These are phyloP conservation scores for Scorias spongiosa DNA, from an alignment of 2,329 filamentous ascomycete genomes.

Conservation along the genomic window DNA sequence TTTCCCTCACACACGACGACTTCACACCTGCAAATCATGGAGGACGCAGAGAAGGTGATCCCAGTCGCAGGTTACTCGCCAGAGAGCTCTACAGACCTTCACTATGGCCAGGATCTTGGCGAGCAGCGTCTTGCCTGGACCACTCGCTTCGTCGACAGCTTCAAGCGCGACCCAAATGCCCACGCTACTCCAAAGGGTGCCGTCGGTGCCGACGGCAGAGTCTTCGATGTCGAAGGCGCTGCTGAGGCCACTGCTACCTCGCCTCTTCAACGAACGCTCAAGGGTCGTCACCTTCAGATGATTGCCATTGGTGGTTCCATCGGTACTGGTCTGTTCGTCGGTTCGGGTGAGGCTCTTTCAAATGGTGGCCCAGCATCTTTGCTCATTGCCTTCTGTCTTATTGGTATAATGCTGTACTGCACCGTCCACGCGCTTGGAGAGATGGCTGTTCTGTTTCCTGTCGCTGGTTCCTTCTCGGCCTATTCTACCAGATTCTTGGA, in stretches of 20 bases:
- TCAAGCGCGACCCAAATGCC: slow-evolving; percentile 46
- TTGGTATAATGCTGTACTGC: slow-evolving; percentile 20
- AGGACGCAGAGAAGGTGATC: slow-evolving; percentile 8
- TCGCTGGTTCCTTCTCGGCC: slow-evolving; percentile 21
- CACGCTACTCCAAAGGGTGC: slow-evolving; percentile 32
- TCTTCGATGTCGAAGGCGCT: slow-evolving; percentile 48
- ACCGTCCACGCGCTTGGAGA: slow-evolving; percentile 21
- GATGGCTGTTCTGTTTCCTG: slow-evolving; percentile 20
- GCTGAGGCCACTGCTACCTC: slow-evolving; percentile 52
- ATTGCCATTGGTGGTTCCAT: slow-evolving; percentile 54
- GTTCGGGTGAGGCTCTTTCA: slow-evolving; percentile 17
- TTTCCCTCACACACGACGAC: too few species aligned
- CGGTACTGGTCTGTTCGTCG: slow-evolving; percentile 22
- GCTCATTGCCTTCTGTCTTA: slow-evolving; percentile 17
- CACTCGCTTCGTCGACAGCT: slow-evolving; percentile 41
- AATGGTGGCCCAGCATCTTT: slow-evolving; percentile 20
- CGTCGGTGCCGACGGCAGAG: slow-evolving; percentile 37
- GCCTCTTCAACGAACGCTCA: slow-evolving; percentile 57
- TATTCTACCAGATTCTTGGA: slow-evolving; percentile 22
- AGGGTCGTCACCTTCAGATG: slow-evolving; percentile 85
- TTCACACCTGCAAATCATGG: slow-evolving; percentile 5
- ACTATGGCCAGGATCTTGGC: slow-evolving; percentile 12
- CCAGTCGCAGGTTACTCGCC: slow-evolving; percentile 8
- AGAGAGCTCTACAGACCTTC: slow-evolving; percentile 5
- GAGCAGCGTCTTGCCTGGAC: slow-evolving; percentile 9